Conservation (phyloP, 495 filamentous ascomycete species). For the Halenospora varia region DNA sequence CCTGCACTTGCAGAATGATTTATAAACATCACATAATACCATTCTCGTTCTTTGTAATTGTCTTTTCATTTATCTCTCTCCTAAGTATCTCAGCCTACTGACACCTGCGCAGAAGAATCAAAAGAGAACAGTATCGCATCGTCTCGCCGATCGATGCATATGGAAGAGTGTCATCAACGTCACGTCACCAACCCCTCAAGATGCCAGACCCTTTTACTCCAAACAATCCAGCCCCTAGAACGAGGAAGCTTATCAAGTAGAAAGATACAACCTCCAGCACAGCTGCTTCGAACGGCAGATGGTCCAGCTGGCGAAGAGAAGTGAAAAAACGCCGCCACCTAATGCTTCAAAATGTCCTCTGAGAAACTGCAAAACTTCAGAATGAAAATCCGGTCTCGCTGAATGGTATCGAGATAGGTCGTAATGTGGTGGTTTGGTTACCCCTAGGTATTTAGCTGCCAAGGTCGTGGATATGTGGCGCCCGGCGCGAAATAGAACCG, state of each 20-base stretch:
- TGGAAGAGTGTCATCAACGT: not conserved
- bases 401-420: slow-evolving; percentile 4
- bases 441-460: not conserved
- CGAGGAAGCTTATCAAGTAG: slow-evolving; percentile 12
- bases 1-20: too few relatives aligned
- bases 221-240: slow-evolving; percentile 16
- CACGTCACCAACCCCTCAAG: slow-evolving; percentile 7
- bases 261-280: slow-evolving; percentile 19
- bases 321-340: slow-evolving; percentile 14
- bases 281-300: slow-evolving; percentile 10
- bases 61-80: slow-evolving; percentile 5
- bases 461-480: slow-evolving; percentile 11
- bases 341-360: slow-evolving; percentile 9
- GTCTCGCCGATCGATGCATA: slow-evolving; percentile 1
- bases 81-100: slow-evolving; percentile 1
- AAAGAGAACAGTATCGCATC: slow-evolving; percentile 5
- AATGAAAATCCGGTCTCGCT: slow-evolving; percentile 3
- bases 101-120: slow-evolving; percentile 6
- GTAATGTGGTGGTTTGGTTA: slow-evolving; percentile 3
- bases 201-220: slow-evolving; percentile 24
- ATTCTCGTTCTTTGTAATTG: slow-evolving; percentile 8
- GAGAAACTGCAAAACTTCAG: slow-evolving; percentile 2
- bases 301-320: slow-evolving; percentile 2
- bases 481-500: not conserved
- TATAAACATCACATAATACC: too few relatives aligned